Conservation (phyloP, 2,329 filamentous ascomycete genomes). For the Colletotrichum australisinense region DNA sequence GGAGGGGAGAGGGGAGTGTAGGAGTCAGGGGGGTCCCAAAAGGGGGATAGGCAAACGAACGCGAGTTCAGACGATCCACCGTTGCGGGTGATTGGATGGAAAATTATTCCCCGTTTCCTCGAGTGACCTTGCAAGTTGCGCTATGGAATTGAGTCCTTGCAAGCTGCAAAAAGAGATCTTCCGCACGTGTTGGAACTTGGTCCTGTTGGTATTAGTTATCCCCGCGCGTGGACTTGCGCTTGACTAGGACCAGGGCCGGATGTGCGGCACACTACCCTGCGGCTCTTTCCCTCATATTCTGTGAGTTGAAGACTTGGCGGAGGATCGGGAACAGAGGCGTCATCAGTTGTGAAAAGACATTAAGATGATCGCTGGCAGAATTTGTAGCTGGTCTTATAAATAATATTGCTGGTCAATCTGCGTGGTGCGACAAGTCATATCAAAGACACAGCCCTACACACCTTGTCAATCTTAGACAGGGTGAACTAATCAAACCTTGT, state of each 20-base stretch:
- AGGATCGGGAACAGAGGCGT: background rate
- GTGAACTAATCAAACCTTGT: too few species aligned
- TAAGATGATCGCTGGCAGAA: background rate
- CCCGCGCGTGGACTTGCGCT: background rate
- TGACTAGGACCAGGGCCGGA: constrained; percentile 16
- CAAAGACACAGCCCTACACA: background rate
- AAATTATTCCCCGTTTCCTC: constrained; percentile 8
- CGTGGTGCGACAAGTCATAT: background rate
- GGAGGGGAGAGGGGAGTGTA: background rate
- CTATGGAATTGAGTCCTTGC: too few species aligned
- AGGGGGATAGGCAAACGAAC: background rate
- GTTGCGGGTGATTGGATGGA: constrained; percentile 12
- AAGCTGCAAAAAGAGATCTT: background rate
- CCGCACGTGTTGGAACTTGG: background rate
- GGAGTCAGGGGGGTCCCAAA: background rate
- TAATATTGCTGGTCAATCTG: background rate
- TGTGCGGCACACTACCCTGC: background rate
- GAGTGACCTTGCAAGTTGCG: background rate
- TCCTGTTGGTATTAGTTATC: background rate
- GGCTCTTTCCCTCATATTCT: background rate
- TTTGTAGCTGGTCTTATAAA: background rate
- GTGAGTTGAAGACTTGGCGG: background rate
- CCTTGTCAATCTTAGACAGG: too few species aligned
- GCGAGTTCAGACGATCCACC: constrained; percentile 6
- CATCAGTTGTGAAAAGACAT: background rate